Base-by-base conservation (phyloP, 192 early-diverging fungal species). In the Podila horticola region DNA sequence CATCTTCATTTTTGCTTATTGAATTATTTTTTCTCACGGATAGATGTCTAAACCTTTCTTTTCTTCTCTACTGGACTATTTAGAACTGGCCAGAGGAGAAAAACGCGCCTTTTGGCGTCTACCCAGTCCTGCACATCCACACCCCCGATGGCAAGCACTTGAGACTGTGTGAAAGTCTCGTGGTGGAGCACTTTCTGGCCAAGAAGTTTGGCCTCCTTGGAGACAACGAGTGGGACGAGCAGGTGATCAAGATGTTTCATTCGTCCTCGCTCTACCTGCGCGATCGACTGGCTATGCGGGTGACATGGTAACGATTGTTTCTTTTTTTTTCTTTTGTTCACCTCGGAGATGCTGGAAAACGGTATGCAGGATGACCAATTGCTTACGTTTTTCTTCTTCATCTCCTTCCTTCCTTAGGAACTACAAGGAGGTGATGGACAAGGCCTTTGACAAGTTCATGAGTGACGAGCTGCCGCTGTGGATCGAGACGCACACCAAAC, bases 171-270 rank as follows among this genome's bases (percentile, higher is more conserved):
- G 75, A 79, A 13, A 28, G 34, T 7, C 2, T 67, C 6, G 65
- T 79, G 24, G 45, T 79, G 24, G 69, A 71, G 15, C 75, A 79
- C 20, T 79, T 48, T 28, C 48, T 79, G 5, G 75, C 75, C 64
- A 59, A 59, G 64, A 62, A 72, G 64, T 79, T 79, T 66, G 69
- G 36, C 8, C 75, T 79, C 19, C 41, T 79, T 29, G 75, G 75
- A 11, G 69, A 79, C 3, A 79, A 79, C 52, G 69, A 62, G n/a
- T 79, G 75, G 75, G 75, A 79, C 17, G 69, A 67, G 59, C 75
- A 63, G 29, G 63, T 62, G 29, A 79, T 79, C 49, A 79, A 67
- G 65, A 63, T 67, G 45, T 72, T 71, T 15, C 30, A 72, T 63
- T 79, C 69, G 4, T 67, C 63, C 9, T 67, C 69, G n/a, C 17